These are phyloP conservation scores for Leccinum angustisporum DNA, from an alignment of 1,284 basidiomycete genomes.

Conservation along the genomic window DNA sequence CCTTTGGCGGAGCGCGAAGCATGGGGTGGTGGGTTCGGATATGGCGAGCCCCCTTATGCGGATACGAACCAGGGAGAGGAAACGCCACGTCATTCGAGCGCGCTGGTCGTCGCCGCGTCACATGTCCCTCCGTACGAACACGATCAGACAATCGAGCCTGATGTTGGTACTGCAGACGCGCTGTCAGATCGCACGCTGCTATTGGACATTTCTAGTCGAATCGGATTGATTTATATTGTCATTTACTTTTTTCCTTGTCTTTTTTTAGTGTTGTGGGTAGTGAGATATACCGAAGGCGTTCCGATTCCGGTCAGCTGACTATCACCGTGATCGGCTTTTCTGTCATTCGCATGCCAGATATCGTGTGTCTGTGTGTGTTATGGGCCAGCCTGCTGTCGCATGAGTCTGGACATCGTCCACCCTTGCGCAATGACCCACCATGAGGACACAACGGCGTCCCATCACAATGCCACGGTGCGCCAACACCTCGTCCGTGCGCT, in stretches of 20 bases:
- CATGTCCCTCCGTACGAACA: conserved; percentile 26
- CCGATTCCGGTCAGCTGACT: background rate
- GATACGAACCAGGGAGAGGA: conserved; percentile 38
- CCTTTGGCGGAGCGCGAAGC: conserved; percentile 18
- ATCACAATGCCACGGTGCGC: too few relatives aligned
- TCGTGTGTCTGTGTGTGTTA: too few relatives aligned
- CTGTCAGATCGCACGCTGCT: conserved; percentile 35
- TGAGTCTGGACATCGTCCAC: too few relatives aligned
- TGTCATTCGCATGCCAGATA: background rate
- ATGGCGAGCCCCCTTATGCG: conserved; percentile 41
- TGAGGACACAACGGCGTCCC: too few relatives aligned
- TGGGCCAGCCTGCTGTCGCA: too few relatives aligned
- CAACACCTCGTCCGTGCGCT: too few relatives aligned
- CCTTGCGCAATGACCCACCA: too few relatives aligned
- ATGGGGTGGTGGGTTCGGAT: conserved; percentile 43
- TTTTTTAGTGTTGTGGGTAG: background rate
- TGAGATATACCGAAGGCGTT: background rate
- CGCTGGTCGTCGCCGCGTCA: conserved; percentile 26
- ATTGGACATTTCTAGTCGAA: conserved; percentile 16
- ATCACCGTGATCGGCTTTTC: conserved; percentile 2
- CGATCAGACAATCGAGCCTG: conserved; percentile 29
- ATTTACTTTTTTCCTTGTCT: background rate
- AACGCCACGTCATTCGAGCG: conserved; percentile 50
- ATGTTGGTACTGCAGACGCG: conserved; percentile 28
- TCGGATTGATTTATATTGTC: conserved; percentile 5